These are phyloP conservation scores for Linanthus parryae DNA, from an alignment of 148 eudicot genomes.

Conservation along the genomic window DNA sequence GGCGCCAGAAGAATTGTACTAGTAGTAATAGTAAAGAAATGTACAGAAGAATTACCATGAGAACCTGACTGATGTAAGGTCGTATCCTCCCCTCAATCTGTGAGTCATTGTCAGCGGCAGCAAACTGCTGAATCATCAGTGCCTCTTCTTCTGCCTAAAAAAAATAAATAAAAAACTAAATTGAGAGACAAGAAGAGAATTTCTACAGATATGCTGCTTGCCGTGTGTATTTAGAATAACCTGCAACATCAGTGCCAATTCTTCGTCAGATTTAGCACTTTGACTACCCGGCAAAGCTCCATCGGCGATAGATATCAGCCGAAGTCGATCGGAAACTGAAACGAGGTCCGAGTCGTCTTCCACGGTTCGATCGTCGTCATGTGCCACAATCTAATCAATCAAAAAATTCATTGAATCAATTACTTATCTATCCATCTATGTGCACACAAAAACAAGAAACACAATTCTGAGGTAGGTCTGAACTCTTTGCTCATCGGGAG, in stretches of 20 bases:
- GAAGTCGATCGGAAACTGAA: conserved; percentile 49
- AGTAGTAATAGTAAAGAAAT: neutral
- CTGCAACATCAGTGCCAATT: conserved; percentile 86
- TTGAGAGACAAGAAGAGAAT: neutral
- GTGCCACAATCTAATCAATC: conserved; percentile 41
- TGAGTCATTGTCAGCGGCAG: conserved; percentile 32
- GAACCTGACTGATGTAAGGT: conserved; percentile 69
- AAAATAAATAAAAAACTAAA: neutral
- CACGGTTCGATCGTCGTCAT: conserved; percentile 41
- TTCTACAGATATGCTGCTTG: neutral
- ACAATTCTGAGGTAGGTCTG: neutral
- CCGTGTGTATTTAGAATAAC: conserved; percentile 17
- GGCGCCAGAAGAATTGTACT: neutral
- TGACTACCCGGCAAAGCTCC: conserved; percentile 20
- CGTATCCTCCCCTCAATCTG: conserved; percentile 53
- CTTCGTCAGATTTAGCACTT: conserved; percentile 56
- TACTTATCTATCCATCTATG: neutral
- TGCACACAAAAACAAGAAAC: neutral
- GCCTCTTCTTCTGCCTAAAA: conserved; percentile 92
- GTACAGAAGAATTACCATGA: conserved; percentile 43
- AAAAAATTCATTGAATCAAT: neutral
- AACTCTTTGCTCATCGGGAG: conserved; percentile 89
- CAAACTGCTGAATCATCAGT: conserved; percentile 71
- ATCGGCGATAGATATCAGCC: conserved; percentile 50
- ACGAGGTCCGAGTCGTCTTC: conserved; percentile 56